Evolutionary conservation across 805 yeast genomes (phyloP).

Genomic region (Candida krabiensis): DNA sequence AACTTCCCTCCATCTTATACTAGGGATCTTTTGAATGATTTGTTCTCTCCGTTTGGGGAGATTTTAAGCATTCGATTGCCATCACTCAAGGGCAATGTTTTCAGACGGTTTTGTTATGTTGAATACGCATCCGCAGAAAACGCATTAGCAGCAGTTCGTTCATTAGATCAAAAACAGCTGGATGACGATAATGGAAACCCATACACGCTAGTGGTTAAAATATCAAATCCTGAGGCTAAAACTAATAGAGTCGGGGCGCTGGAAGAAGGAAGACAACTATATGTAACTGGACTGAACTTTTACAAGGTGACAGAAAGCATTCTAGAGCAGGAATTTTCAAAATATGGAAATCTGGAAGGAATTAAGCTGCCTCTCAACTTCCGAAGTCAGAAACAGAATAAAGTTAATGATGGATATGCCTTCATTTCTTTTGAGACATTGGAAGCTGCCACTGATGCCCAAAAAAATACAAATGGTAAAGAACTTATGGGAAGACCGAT

Average conservation of each 20-base stretch:
- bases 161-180: slow-evolving; percentile 39
- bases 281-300: slow-evolving; percentile 54
- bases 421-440: slow-evolving; percentile 50
- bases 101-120: slow-evolving; percentile 72
- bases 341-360: slow-evolving; percentile 54
- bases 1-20: slow-evolving; percentile 64
- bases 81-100: slow-evolving; percentile 50
- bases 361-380: slow-evolving; percentile 46
- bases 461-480: slow-evolving; percentile 38
- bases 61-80: slow-evolving; percentile 62
- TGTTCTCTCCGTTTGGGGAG: slow-evolving; percentile 42
- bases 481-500: slow-evolving; percentile 48
- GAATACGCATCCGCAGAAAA: slow-evolving; percentile 48
- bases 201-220: slow-evolving; percentile 51
- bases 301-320: slow-evolving; percentile 37
- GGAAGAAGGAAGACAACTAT: slow-evolving; percentile 57
- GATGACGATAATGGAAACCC: slow-evolving; percentile 29
- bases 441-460: slow-evolving; percentile 48
- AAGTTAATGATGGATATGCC: slow-evolving; percentile 62
- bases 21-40: slow-evolving; percentile 35
- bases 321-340: slow-evolving; percentile 42
- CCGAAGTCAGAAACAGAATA: slow-evolving; percentile 32
- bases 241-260: slow-evolving; percentile 43
- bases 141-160: slow-evolving; percentile 44
- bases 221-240: slow-evolving; percentile 58